Conservation (phyloP, 208 protist species). For the Endotrypanum monterogeii region DNA sequence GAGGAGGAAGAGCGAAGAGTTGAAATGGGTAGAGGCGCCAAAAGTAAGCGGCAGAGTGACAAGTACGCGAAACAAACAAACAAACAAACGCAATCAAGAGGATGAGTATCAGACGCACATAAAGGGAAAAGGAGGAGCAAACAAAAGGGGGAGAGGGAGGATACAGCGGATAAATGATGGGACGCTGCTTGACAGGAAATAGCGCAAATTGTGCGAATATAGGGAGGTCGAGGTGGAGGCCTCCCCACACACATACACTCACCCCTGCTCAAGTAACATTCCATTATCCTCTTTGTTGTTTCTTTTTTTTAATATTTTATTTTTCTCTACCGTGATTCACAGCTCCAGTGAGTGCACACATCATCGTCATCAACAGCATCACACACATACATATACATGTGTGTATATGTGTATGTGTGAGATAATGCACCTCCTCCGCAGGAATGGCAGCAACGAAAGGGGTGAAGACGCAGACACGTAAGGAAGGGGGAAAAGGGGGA, state of each 20-base stretch:
- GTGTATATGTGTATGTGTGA: constrained; percentile 1
- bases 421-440: not conserved
- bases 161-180: too few relatives aligned
- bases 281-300: too few relatives aligned
- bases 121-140: too few relatives aligned
- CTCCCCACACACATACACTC: not conserved
- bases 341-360: not conserved
- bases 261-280: not conserved
- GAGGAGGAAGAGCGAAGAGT: not conserved
- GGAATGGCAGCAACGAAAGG: too few relatives aligned
- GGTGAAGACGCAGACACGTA: not conserved
- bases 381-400: not conserved
- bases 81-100: too few relatives aligned
- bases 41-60: not conserved
- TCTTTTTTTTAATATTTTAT: too few relatives aligned
- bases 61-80: not conserved
- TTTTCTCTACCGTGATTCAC: not conserved
- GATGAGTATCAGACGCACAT: too few relatives aligned
- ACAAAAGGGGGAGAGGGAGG: too few relatives aligned
- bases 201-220: too few relatives aligned
- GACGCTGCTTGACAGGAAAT: too few relatives aligned
- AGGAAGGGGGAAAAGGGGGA: not conserved
- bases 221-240: not conserved
- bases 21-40: not conserved
- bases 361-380: not conserved